Evolutionary conservation across 2,329 filamentous ascomycete genomes (phyloP), one percentile per base, ranked within the genome.

Genomic region (Stachybotrys echinatus): DNA sequence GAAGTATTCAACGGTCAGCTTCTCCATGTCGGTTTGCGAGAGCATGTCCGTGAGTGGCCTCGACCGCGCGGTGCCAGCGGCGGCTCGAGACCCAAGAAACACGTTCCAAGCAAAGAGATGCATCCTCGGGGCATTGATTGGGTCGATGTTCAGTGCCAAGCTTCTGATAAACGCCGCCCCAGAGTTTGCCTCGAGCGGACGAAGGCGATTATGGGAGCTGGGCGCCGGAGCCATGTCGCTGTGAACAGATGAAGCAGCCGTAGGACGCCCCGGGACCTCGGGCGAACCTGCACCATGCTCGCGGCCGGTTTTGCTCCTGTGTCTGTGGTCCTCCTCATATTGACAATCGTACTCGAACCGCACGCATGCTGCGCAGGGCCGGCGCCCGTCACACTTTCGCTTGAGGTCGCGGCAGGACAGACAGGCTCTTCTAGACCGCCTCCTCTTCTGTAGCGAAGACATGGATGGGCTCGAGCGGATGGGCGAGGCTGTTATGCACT

Each of bases 41-140:
- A 80, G 55, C 17, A 78, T 69, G 3, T 73, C 70, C 1, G 69
- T 73, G 2, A 82, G 69, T 2, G 65, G 61, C n/a, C 58, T 58
- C 3, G 65, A 59, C 1, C 56, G 52, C 4, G 59, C 58, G 8
- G 61, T 49, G 50, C 60, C 49, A 0, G 47, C 51, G 6, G 54
- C 47, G 12, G 55, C 56, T 10, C 65, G 54, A 1, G 63, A 55
- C 1, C 69, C 68, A 4, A 66, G 56, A 44, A 62, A 62, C 10
- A 61, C 58, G 49, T 83, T 82, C 79, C 79, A 83, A 0, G 74
- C 77, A 57, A 83, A 82, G 0, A 78, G 70, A 54, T 79, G 75
- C 49, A 81, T 65, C 44, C 75, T 69, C 0, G 79, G 77, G 1
- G 75, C 76, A 55, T 73, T 74, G 5, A 72, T 72, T 1, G 77